phyloP scores from a whole-genome alignment of 176 grass and related monocot species.

The Cocos nucifera region DNA sequence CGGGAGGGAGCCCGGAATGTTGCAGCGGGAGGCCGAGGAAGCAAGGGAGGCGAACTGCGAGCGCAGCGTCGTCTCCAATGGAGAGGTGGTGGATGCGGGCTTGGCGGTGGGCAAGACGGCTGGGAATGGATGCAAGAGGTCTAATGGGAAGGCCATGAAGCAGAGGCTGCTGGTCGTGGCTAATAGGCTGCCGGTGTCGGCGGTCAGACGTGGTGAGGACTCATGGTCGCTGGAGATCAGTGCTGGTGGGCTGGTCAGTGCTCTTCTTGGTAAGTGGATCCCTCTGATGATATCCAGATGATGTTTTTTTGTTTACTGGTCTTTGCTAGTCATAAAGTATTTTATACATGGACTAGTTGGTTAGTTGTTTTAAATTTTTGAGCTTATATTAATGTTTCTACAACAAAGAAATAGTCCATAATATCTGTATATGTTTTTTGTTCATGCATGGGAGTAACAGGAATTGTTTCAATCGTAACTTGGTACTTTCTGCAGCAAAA shows the following conservation, averaged over 20 bases:
- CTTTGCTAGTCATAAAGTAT: too few relatives aligned
- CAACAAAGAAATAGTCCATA: too few relatives aligned
- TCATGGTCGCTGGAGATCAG: constrained; percentile 95
- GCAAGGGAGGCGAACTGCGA: too few relatives aligned
- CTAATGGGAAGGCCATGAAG: constrained; percentile 53
- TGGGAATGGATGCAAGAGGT: constrained; percentile 14
- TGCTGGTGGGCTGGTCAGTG: constrained; percentile 88
- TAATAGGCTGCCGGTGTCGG: constrained; percentile 87
- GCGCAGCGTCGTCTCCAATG: neutral
- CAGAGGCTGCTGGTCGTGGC: constrained; percentile 94
- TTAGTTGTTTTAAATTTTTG: too few relatives aligned
- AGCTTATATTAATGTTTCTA: too few relatives aligned
- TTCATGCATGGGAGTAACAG: too few relatives aligned
- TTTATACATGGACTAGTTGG: too few relatives aligned
- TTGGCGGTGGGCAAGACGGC: neutral
- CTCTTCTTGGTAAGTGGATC: constrained; percentile 59
- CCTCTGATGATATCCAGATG: too few relatives aligned
- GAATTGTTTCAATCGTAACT: too few relatives aligned
- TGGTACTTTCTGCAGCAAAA: too few relatives aligned
- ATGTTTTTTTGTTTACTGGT: too few relatives aligned
- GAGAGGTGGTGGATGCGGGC: neutral
- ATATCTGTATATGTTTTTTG: too few relatives aligned
- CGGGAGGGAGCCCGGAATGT: neutral
- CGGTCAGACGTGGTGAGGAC: constrained; percentile 79
- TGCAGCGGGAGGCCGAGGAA: neutral